Conservation (phyloP, 1,284 basidiomycete species). For the Puccinia coronata region DNA sequence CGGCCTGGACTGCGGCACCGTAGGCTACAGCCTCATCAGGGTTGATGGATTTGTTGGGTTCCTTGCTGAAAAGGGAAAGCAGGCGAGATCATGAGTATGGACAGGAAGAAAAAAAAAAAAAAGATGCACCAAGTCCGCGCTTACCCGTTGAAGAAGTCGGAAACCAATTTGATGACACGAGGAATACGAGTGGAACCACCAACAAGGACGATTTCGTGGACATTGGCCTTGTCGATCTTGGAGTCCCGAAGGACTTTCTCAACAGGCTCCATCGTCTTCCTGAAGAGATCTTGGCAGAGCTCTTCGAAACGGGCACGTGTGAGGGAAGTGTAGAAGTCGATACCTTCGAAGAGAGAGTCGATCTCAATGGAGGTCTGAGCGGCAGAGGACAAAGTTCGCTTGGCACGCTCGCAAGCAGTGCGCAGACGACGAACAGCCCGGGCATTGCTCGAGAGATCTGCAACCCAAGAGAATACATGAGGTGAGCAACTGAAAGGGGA, state of each 20-base stretch:
- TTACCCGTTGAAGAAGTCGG: conserved; percentile 92
- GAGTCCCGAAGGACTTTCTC: conserved; percentile 98
- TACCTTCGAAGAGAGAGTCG: conserved; percentile 95
- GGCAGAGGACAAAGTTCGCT: conserved; percentile 95
- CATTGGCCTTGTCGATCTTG: conserved; percentile 93
- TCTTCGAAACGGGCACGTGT: conserved; percentile 99
- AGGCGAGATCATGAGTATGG: neutral
- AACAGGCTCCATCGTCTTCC: conserved; percentile 92
- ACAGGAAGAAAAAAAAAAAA: neutral
- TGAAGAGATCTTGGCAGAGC: conserved; percentile 95
- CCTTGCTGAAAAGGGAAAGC: conserved; percentile 58
- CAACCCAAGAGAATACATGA: conserved; percentile 51
- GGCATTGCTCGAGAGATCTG: conserved; percentile 84
- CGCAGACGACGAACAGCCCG: conserved; percentile 96
- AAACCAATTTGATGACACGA: conserved; percentile 94
- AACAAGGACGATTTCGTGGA: conserved; percentile 96
- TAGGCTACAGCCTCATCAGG: conserved; percentile 99
- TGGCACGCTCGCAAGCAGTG: conserved; percentile 97
- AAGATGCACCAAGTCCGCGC: neutral
- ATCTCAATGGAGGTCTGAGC: conserved; percentile 97
- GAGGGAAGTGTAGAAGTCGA: conserved; percentile 97
- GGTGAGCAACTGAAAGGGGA: too few species aligned
- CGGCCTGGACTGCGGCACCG: conserved; percentile 98
- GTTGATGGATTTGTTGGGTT: conserved; percentile 74
- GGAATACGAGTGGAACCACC: conserved; percentile 99